Base-by-base conservation (phyloP, 139 green algal genomes). In the Monoraphidium neglectum region DNA sequence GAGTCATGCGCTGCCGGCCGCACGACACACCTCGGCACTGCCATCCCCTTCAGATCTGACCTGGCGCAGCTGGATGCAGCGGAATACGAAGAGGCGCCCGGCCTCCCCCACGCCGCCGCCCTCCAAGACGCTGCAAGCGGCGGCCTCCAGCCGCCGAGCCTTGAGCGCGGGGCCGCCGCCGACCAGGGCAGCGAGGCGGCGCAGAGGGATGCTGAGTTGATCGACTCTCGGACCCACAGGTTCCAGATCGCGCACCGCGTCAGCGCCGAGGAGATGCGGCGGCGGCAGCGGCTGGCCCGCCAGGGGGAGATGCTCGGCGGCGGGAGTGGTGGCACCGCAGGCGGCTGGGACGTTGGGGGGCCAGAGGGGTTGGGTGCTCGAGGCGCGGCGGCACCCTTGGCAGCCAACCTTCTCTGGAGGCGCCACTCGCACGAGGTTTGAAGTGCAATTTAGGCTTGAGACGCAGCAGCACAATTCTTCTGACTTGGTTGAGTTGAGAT, bases 31-130 rank as follows among this genome's bases (percentile, higher is more conserved):
- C 43, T 12, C 43, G 8, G 8, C 43, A 8, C 43, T 12, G 8
- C 43, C 43, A 12, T 12, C 8, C 67, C 43, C 43, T 12, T 12
- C 43, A 51, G 43, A 6, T 73, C 74, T 1, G 73, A 88, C 35
- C 75, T 96, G 51, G 35, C 74, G 2, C 79, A 90, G 46, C 82
- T 96, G 35, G 92, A 96, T 75, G 81, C 86, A 1, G 83, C 82
- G 0, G 72, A 85, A 18, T 90, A 93, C 38, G 92, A 95, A 64
- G 78, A 87, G 73, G 87, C 84, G 2, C 69, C 77, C 3, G 6
- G 66, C 8, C 32, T 83, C 40, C 40, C 35, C n/a, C 53, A 80
- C 61, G 37, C 62, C 63, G 8, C 69, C 47, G 3, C 54, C 53
- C 23, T 35, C 36, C 3, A 3, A 32, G 21, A 56, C 62, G 30